Conservation (phyloP, 2,329 filamentous ascomycete species). For the Plenodomus biglobosus region DNA sequence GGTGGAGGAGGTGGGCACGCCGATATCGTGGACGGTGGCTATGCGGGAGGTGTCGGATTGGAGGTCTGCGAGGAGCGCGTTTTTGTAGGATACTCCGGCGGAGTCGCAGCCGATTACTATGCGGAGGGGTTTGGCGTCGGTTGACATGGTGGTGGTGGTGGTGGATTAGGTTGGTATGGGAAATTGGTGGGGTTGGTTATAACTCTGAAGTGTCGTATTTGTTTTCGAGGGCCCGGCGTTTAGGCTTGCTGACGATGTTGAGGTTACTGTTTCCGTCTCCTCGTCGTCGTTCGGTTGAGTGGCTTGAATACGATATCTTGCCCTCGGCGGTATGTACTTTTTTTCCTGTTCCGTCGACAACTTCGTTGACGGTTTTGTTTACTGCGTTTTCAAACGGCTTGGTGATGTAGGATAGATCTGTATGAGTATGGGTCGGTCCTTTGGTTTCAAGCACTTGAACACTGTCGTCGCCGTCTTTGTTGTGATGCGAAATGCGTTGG, state of each 20-base stretch:
- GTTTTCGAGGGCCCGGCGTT: slow-evolving; percentile 21
- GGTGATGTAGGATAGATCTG: slow-evolving; percentile 38
- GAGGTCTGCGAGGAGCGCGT: slow-evolving; percentile 73
- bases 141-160: slow-evolving; percentile 10
- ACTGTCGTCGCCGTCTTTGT: slow-evolving; percentile 33
- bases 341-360: slow-evolving; percentile 30
- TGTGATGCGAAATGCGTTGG: slow-evolving; percentile 43
- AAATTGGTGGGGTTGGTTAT: slow-evolving; percentile 7
- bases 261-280: slow-evolving; percentile 3
- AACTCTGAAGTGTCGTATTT: slow-evolving; percentile 40
- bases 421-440: slow-evolving; percentile 37
- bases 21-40: slow-evolving; percentile 70
- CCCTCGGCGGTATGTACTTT: slow-evolving; percentile 26
- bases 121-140: slow-evolving; percentile 46
- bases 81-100: slow-evolving; percentile 77
- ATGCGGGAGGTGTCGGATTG: slow-evolving; percentile 65
- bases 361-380: slow-evolving; percentile 35
- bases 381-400: slow-evolving; percentile 43
- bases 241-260: slow-evolving; percentile 12
- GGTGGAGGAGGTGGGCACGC: slow-evolving; percentile 65
- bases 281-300: slow-evolving; percentile 8
- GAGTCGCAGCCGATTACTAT: slow-evolving; percentile 69
- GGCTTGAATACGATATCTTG: slow-evolving; percentile 22
- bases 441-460: slow-evolving; percentile 40
- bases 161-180: background rate